Conservation (phyloP, 2,329 filamentous ascomycete genomes). For the Cordyceps cicadae region DNA sequence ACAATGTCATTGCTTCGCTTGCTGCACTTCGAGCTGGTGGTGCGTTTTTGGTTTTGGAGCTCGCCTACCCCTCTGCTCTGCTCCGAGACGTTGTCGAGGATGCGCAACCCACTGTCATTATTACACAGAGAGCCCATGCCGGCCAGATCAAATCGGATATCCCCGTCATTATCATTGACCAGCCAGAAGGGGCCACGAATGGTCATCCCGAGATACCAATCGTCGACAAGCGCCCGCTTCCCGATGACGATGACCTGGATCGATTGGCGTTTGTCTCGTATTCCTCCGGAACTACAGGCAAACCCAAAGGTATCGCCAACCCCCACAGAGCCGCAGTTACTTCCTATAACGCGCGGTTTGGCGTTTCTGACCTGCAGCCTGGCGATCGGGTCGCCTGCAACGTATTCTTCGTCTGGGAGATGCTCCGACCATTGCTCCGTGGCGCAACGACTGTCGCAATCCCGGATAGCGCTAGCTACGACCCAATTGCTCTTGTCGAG, state of each 20-base stretch:
- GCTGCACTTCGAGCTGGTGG: slow-evolving; percentile 72
- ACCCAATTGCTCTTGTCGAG: slow-evolving; percentile 65
- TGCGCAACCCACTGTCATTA: slow-evolving; percentile 60
- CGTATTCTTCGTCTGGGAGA: slow-evolving; percentile 84
- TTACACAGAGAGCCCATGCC: slow-evolving; percentile 58
- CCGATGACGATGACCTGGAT: slow-evolving; percentile 60
- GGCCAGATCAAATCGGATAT: slow-evolving; percentile 55
- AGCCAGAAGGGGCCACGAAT: slow-evolving; percentile 24
- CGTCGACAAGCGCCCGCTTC: slow-evolving; percentile 41
- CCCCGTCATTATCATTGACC: slow-evolving; percentile 58
- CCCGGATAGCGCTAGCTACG: slow-evolving; percentile 69
- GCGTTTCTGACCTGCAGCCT: slow-evolving; percentile 57
- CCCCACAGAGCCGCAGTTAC: slow-evolving; percentile 65
- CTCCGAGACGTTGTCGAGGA: slow-evolving; percentile 71
- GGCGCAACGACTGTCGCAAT: slow-evolving; percentile 70
- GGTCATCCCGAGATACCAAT: slow-evolving; percentile 20
- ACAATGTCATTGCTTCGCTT: slow-evolving; percentile 72
- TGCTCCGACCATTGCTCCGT: slow-evolving; percentile 64
- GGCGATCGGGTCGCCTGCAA: slow-evolving; percentile 80
- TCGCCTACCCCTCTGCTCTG: slow-evolving; percentile 67
- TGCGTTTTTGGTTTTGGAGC: slow-evolving; percentile 71
- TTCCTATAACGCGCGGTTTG: slow-evolving; percentile 67
- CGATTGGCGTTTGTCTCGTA: slow-evolving; percentile 73
- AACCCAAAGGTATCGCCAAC: slow-evolving; percentile 76
- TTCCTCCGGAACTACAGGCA: slow-evolving; percentile 68